Base-by-base conservation (phyloP, 208 protist genomes). In the Leishmania major region DNA sequence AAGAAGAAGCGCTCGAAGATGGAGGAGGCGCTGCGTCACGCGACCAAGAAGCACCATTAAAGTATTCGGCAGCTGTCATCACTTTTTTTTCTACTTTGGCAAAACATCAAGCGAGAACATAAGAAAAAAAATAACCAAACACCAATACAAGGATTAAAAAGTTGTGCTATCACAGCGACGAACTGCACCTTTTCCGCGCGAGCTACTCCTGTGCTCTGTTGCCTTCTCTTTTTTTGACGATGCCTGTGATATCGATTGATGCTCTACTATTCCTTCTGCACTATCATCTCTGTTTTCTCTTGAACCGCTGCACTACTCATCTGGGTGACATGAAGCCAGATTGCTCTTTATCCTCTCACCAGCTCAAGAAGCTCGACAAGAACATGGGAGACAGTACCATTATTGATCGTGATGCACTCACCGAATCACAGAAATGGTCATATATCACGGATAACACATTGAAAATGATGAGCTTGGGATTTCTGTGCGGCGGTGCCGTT, bases 1-100 rank as follows among this genome's bases (percentile, higher is more conserved):
- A 98, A 98, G 92, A 98, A 98, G 94, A 96, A 97, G 87, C 93
- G 96, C 76, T 73, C 93, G 62, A 95, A 97, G 92, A 90, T 98
- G 86, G 95, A 97, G 92, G 94, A 97, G 88, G 88, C 92, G 28
- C 93, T 98, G 40, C 95, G 96, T 78, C 88, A 95, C 77, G 88
- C 88, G 47, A 86, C 90, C 78, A 98, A 98, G 90, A 96, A 89
- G 77, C 79, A 89, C 45, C 79, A 81, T 55, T 84, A 72, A 60
- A 79, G 62, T 70, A 35, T 22, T 71, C 43, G 43, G 31, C 37
- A 64, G 35, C 37, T 80, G 77, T 84, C 77, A 75, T 35, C 78
- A 84, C 73, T 47, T 78, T 79, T 81, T 81, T 71, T 77, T 79
- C 53, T 77, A 77, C 71, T 78, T 78, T 77, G 25, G 22, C 28